A percentile compares a stretch with the other conserved stretches of the same genome.
phyloP scores from a whole-genome alignment of 2,329 filamentous ascomycete genomes.

The Aspergillus brunneoviolaceus region DNA sequence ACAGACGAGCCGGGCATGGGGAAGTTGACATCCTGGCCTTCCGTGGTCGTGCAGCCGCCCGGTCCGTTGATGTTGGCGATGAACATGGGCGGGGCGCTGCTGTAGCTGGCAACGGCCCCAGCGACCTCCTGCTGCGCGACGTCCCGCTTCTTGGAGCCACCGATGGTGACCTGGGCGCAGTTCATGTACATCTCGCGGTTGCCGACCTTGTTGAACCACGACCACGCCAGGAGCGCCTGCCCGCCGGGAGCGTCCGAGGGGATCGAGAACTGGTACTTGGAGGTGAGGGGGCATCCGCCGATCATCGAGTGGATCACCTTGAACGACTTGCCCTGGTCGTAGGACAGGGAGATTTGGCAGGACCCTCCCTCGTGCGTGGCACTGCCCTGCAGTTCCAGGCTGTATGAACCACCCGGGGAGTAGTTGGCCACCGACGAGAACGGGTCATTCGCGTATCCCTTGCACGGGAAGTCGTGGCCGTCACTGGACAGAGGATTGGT shows the following conservation, averaged over 20 bases:
- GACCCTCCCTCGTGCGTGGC: constrained; percentile 68
- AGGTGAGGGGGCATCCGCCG: constrained; percentile 54
- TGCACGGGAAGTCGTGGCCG: constrained; percentile 73
- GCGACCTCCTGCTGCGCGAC: constrained; percentile 13
- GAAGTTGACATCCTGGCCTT: constrained; percentile 61
- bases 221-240: constrained; percentile 70
- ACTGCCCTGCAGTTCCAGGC: constrained; percentile 63
- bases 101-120: constrained; percentile 42
- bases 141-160: constrained; percentile 19
- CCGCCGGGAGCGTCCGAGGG: constrained; percentile 62
- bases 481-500: constrained; percentile 61
- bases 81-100: constrained; percentile 65
- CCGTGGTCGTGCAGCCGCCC: constrained; percentile 55
- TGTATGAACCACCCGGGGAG: constrained; percentile 60
- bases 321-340: constrained; percentile 69
- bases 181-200: constrained; percentile 89
- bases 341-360: constrained; percentile 73
- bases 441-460: constrained; percentile 59
- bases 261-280: constrained; percentile 64
- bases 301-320: constrained; percentile 66
- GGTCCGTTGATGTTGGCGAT: constrained; percentile 65
- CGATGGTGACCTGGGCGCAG: constrained; percentile 69
- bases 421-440: constrained; percentile 62
- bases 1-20: constrained; percentile 64
- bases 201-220: constrained; percentile 73